These are phyloP conservation scores for Neurospora sublineolata DNA, from an alignment of 495 filamentous ascomycete genomes.

Conservation along the genomic window DNA sequence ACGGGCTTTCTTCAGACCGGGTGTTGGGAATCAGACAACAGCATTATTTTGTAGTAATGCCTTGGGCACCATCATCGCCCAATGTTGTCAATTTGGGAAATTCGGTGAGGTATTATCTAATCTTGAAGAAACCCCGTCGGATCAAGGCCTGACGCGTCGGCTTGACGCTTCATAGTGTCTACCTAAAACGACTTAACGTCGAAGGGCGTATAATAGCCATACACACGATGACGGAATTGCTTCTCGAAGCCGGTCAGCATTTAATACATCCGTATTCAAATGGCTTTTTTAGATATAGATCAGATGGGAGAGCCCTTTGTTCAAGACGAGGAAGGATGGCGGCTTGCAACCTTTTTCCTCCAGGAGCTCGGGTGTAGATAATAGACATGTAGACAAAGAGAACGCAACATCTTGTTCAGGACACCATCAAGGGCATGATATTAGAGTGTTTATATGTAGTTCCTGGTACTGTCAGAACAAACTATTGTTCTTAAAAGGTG, in stretches of 20 bases:
- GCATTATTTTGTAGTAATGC: not conserved
- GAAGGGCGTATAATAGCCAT: not conserved
- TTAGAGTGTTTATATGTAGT: not conserved
- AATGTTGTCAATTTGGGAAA: not conserved
- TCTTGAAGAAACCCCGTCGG: not conserved
- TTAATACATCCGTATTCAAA: not conserved
- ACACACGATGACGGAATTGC: not conserved
- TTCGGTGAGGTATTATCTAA: not conserved
- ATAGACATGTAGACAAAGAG: not conserved
- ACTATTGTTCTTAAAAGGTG: not conserved
- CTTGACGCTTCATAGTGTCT: not conserved
- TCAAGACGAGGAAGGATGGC: not conserved
- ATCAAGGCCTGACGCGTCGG: not conserved
- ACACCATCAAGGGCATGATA: not conserved
- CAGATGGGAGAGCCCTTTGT: not conserved
- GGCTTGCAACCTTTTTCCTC: not conserved
- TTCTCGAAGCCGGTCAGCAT: not conserved
- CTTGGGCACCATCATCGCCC: not conserved
- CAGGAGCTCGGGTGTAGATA: not conserved
- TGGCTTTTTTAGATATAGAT: not conserved
- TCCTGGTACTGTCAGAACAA: not conserved
- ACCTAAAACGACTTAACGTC: not conserved
- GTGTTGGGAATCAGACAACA: not conserved
- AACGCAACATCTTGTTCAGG: not conserved
- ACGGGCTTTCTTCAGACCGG: not conserved